Conservation (phyloP, 805 yeast genomes). For the Lipomyces mesembrius region DNA sequence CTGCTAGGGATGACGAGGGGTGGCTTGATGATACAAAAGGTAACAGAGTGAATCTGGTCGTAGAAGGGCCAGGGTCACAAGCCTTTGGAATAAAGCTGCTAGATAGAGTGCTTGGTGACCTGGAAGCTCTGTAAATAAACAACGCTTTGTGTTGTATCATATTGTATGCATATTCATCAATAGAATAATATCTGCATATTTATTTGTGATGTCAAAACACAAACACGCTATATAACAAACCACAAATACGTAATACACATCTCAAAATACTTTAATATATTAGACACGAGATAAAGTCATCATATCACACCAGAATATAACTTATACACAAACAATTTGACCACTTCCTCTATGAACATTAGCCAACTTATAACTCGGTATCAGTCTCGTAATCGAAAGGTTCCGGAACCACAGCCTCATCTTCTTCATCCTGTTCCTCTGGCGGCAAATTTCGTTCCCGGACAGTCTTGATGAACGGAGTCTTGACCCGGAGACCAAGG, state of each 20-base stretch:
- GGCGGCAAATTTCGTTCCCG: constrained; percentile 88
- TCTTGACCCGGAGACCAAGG: constrained; percentile 22
- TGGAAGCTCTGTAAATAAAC: neutral
- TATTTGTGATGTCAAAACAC: neutral
- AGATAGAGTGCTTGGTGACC: constrained; percentile 30
- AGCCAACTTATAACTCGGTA: constrained; percentile 35
- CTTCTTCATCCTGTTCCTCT: constrained; percentile 61
- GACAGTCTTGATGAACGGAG: constrained; percentile 71
- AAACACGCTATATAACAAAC: constrained; percentile 1
- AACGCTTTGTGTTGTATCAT: neutral
- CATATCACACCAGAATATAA: neutral
- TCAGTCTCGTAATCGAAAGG: constrained; percentile 48
- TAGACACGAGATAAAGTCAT: neutral
- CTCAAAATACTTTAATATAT: neutral
- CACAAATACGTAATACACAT: constrained; percentile 1
- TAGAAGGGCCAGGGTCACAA: constrained; percentile 37
- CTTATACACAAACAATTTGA: neutral
- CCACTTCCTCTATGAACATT: neutral
- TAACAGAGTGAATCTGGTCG: constrained; percentile 39
- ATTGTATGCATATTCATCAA: neutral
- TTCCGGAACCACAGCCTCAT: constrained; percentile 55
- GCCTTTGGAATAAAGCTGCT: constrained; percentile 37
- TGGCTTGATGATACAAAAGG: constrained; percentile 41
- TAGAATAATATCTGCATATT: neutral
- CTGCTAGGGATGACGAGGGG: constrained; percentile 31